Conservation (phyloP, 495 filamentous ascomycete genomes). For the Aspergillus sclerotiicarbonarius region DNA sequence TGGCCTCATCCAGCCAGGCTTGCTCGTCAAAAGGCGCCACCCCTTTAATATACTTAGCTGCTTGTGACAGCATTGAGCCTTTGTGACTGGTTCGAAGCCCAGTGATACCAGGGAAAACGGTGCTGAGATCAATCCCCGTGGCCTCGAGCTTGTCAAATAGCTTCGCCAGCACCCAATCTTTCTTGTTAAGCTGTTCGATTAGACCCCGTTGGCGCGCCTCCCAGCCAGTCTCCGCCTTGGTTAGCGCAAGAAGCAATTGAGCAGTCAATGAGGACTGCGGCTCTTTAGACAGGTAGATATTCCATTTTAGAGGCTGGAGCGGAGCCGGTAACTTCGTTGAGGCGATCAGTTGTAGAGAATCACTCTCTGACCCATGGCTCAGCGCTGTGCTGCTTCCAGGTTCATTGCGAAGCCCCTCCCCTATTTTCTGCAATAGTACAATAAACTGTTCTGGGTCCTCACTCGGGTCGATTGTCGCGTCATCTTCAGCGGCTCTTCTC, state of each 20-base stretch:
- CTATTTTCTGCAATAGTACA: conserved; percentile 71
- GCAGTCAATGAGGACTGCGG: conserved; percentile 53
- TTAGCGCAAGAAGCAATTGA: conserved; percentile 66
- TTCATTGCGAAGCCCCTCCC: conserved; percentile 54
- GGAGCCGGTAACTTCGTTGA: conserved; percentile 64
- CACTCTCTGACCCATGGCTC: conserved; percentile 19
- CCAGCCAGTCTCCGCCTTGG: conserved; percentile 56
- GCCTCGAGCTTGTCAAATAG: conserved; percentile 77
- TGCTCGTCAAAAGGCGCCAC: conserved; percentile 46
- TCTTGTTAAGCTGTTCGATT: conserved; percentile 61
- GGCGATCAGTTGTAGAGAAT: conserved; percentile 55
- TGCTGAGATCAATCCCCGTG: conserved; percentile 62
- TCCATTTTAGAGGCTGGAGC: conserved; percentile 69
- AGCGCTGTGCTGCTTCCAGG: conserved; percentile 35
- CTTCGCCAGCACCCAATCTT: conserved; percentile 74
- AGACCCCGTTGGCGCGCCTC: conserved; percentile 54
- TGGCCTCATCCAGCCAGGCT: conserved; percentile 34
- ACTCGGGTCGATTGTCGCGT: conserved; percentile 81
- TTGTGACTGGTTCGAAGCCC: conserved; percentile 39
- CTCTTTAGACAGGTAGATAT: conserved; percentile 54
- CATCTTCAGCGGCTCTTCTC: conserved; percentile 59
- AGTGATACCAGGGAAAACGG: conserved; percentile 65
- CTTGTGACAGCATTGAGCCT: conserved; percentile 30
- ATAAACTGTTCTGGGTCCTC: conserved; percentile 69
- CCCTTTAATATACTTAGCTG: conserved; percentile 45